Base-by-base conservation (phyloP, 2,329 filamentous ascomycete genomes). In the Pyrenophora graminea region DNA sequence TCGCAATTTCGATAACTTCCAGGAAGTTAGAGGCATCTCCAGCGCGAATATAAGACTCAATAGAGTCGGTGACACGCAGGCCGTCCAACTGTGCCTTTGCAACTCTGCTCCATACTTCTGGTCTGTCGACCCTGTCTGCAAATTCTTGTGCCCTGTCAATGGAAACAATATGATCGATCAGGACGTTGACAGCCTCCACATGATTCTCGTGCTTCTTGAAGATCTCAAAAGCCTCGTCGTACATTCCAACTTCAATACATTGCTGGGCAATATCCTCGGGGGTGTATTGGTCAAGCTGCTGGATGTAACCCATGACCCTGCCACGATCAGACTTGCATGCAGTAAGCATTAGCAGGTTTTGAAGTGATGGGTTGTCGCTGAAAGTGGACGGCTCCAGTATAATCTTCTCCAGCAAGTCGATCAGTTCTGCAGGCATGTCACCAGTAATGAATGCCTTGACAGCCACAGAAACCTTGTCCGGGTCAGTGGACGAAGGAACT, bases 301-400 rank as follows among this genome's bases (percentile, higher is more conserved):
- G 90, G 61, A 99, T 94, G 77, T 99, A 99, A 71, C 93, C 90
- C 85, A 96, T 95, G 50, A 99, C 86, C 65, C 91, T 89, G 44
- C 87, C 84, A 79, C 97, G 96, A 75, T 99, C 95, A 10, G 94
- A 92, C 80, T 97, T 97, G 64, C 91, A 91, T 38, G 95, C 94
- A 21, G 94, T 99, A 68, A 97, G 87, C 81, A 99, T 90, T 55
- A 99, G 85, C 53, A 99, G 78, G 75, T 99, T 99, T 77, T 99
- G 95, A 51, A 99, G 81, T 73, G 90, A 97, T 68, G 91, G 85
- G 76, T 99, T 99, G 77, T 99, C 95, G 67, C 91, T 97, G 81
- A 99, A 99, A 4, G 90, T 90, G 4, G 93, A 96, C n/a, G 94
- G 95, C 80, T 99, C 94, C n/a, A 99, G 80, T 27, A 99, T 93